phyloP scores from a whole-genome alignment of 495 filamentous ascomycete species.

The Melanomma pulvis-pyrius region DNA sequence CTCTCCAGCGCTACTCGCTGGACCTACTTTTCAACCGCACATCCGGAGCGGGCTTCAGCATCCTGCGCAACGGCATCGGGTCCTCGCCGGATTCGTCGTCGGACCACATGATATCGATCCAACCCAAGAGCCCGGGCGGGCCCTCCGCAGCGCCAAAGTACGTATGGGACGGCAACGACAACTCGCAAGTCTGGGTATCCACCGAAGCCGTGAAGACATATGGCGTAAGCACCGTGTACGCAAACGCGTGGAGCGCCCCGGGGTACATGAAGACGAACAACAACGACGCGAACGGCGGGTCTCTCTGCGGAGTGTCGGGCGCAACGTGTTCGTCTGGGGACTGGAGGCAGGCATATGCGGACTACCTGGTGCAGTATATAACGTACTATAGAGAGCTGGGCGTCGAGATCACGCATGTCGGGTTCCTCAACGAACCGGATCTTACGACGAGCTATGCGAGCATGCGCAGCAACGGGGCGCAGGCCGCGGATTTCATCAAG shows the following conservation, averaged over 20 bases:
- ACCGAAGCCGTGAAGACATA: constrained; percentile 26
- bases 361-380: constrained; percentile 38
- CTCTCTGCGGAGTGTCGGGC: constrained; percentile 31
- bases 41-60: constrained; percentile 31
- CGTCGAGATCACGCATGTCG: constrained; percentile 28
- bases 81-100: constrained; percentile 17
- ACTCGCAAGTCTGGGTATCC: constrained; percentile 33
- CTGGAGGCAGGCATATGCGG: constrained; percentile 36
- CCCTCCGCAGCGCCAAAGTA: constrained; percentile 31
- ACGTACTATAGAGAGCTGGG: constrained; percentile 32
- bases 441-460: constrained; percentile 33
- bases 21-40: constrained; percentile 37
- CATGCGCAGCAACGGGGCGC: constrained; percentile 29
- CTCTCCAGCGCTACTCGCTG: constrained; percentile 37
- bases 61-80: constrained; percentile 37
- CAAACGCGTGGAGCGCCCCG: constrained; percentile 35
- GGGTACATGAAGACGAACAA: constrained; percentile 37
- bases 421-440: constrained; percentile 38
- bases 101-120: constrained; percentile 52
- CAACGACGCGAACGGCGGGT: constrained; percentile 32
- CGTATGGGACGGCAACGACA: constrained; percentile 34
- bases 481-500: constrained; percentile 37
- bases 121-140: constrained; percentile 25
- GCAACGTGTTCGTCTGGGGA: constrained; percentile 27
- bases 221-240: constrained; percentile 30